phyloP scores from a whole-genome alignment of 306 rosid species.

The Sphenostylis stenocarpa region DNA sequence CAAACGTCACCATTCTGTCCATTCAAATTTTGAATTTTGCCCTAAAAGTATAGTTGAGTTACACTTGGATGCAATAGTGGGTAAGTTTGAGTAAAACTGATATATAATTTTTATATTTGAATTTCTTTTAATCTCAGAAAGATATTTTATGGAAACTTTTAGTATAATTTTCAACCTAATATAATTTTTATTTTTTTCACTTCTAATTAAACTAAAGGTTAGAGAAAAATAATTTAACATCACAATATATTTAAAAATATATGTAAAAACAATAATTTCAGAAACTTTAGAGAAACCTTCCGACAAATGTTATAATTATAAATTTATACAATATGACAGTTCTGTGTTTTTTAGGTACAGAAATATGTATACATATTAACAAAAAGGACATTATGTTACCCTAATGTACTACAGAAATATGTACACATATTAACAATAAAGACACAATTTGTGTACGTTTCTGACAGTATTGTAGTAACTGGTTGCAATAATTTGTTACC shows the following conservation, averaged over 20 bases:
- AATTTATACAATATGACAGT: too few species aligned
- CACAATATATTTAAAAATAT: too few species aligned
- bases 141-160: neutral
- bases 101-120: too few species aligned
- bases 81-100: too few species aligned
- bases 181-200: neutral
- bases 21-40: neutral
- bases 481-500: neutral
- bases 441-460: neutral
- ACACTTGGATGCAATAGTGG: neutral
- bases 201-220: neutral
- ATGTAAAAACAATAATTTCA: too few species aligned
- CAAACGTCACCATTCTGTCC: slow-evolving; percentile 13
- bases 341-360: neutral
- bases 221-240: neutral
- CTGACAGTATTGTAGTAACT: neutral
- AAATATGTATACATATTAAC: neutral
- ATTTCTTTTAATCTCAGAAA: neutral
- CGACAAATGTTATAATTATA: too few species aligned
- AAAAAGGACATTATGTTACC: neutral
- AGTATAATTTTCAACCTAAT: neutral
- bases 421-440: neutral
- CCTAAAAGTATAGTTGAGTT: too few species aligned
- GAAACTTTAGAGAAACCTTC: too few species aligned
- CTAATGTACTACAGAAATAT: neutral